Evolutionary conservation across 2,329 filamentous ascomycete genomes (phyloP).

Genomic region (Cordyceps tenuipes): DNA sequence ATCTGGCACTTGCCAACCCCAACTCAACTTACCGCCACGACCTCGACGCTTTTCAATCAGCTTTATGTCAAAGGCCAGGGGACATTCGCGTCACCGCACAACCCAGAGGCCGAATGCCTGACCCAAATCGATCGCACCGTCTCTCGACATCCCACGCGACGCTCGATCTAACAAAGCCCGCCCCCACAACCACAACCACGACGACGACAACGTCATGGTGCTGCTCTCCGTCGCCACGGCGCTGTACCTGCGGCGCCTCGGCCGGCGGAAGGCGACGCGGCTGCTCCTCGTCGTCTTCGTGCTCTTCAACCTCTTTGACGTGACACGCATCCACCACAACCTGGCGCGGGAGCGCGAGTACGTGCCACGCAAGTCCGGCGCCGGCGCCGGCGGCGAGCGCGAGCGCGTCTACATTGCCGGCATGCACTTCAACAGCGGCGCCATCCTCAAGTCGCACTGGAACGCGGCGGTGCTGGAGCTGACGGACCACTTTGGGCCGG

Average conservation of each 20-base stretch:
- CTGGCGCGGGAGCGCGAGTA: slow-evolving; percentile 22
- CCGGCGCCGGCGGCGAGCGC: slow-evolving; percentile 13
- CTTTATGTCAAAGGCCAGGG: background rate
- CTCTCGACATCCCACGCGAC: background rate
- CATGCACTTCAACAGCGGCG: slow-evolving; percentile 60
- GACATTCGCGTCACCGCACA: background rate
- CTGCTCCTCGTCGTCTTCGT: slow-evolving; percentile 27
- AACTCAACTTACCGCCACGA: background rate
- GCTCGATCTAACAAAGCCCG: background rate
- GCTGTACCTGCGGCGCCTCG: slow-evolving; percentile 28
- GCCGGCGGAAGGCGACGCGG: slow-evolving; percentile 28
- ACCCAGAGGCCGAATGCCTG: background rate
- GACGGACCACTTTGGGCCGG: slow-evolving; percentile 45
- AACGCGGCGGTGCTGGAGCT: slow-evolving; percentile 50
- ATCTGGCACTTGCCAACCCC: background rate
- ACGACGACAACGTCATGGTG: slow-evolving; percentile 14
- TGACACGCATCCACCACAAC: slow-evolving; percentile 29
- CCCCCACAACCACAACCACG: background rate
- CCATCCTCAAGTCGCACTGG: slow-evolving; percentile 54
- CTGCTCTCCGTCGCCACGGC: slow-evolving; percentile 23
- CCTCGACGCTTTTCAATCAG: background rate
- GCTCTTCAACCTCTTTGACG: slow-evolving; percentile 31
- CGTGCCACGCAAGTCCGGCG: slow-evolving; percentile 15
- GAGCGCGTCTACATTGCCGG: slow-evolving; percentile 57
- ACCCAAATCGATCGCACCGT: background rate